A percentile compares a stretch with the other conserved stretches of the same genome.
Conservation (phyloP, 345 rosid genomes). For the Pistacia vera region DNA sequence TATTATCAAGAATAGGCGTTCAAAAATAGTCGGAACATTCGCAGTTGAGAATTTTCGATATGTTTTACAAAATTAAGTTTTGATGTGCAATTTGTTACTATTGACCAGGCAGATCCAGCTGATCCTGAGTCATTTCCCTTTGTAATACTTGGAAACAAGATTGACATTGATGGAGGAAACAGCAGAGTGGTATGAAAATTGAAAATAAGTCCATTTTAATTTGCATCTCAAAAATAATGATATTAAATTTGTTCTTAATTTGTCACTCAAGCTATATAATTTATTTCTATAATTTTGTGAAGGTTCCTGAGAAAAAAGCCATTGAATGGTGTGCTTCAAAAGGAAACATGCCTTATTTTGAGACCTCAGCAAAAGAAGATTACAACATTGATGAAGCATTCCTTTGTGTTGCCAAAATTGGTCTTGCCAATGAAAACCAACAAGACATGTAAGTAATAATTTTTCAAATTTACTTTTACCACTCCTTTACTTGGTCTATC, state of each 20-base stretch:
- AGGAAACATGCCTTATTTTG: conserved; percentile 69
- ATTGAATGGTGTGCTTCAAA: conserved; percentile 73
- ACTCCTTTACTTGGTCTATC: neutral
- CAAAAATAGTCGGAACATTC: no score
- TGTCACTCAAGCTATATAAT: neutral
- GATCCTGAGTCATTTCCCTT: conserved; percentile 67
- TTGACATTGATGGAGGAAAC: conserved; percentile 73
- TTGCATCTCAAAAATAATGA: neutral
- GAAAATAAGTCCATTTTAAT: neutral
- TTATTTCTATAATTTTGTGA: neutral
- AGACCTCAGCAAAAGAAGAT: conserved; percentile 85
- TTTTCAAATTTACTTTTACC: neutral
- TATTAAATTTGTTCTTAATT: neutral
- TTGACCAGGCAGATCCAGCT: conserved; percentile 62
- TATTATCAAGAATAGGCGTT: no score
- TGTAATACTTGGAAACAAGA: conserved; percentile 75
- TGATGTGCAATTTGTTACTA: neutral
- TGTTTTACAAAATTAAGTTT: no score
- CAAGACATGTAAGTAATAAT: conserved; percentile 50
- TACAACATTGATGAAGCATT: conserved; percentile 80
- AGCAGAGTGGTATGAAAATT: conserved; percentile 58
- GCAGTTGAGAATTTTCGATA: no score
- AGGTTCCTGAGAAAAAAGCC: conserved; percentile 77
- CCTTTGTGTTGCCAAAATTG: conserved; percentile 57
- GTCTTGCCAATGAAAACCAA: conserved; percentile 54